Conservation (phyloP, 805 yeast species). For the Candida maltosa region DNA sequence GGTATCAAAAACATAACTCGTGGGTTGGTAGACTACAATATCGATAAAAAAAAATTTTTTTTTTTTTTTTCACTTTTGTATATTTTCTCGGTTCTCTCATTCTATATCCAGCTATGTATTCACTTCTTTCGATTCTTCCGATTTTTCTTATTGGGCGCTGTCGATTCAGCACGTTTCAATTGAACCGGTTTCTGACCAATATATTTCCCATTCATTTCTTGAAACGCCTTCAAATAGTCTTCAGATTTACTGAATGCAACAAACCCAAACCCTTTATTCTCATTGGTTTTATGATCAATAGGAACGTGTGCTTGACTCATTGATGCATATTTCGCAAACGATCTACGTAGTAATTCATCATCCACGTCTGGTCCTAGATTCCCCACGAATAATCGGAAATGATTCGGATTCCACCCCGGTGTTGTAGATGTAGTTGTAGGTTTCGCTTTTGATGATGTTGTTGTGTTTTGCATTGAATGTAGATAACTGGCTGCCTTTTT, state of each 20-base stretch:
- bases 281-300: slow-evolving; percentile 40
- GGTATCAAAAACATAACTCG: neutral
- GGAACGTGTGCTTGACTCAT: slow-evolving; percentile 62
- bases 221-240: slow-evolving; percentile 68
- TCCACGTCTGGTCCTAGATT: slow-evolving; percentile 67
- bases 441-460: neutral
- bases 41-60: neutral
- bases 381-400: slow-evolving; percentile 72
- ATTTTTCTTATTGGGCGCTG: slow-evolving; percentile 9
- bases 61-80: neutral
- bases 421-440: neutral
- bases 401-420: slow-evolving; percentile 66
- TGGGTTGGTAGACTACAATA: neutral
- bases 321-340: slow-evolving; percentile 53
- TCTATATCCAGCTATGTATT: too few species aligned
- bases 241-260: slow-evolving; percentile 63
- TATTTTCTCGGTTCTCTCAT: neutral
- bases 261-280: slow-evolving; percentile 70
- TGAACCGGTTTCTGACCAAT: slow-evolving; percentile 73
- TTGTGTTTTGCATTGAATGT: slow-evolving; percentile 15
- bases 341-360: slow-evolving; percentile 50
- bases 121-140: too few species aligned
- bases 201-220: slow-evolving; percentile 73
- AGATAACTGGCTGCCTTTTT: slow-evolving; percentile 43
- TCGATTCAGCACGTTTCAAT: slow-evolving; percentile 58